Evolutionary conservation across 768 basidiomycete species (phyloP), one percentile per base, ranked within the genome.

Genomic region (Gymnopilus dilepis): DNA sequence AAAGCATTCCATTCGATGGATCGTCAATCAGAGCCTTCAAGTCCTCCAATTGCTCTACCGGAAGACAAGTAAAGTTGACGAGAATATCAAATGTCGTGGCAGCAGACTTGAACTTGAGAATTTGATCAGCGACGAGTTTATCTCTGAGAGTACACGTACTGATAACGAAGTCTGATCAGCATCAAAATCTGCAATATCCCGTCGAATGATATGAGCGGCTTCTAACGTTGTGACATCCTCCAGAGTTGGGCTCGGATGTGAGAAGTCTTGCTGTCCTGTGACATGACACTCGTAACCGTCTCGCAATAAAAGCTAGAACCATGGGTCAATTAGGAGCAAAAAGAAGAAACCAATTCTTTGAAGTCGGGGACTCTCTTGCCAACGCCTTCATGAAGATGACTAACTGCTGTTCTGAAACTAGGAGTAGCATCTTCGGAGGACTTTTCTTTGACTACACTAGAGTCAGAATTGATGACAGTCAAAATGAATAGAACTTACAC

Each of bases 31-130:
- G n/a, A n/a, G 31, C 24, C 6, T 48, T 38, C 41, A 62, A 26
- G 19, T 65, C 51, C 37, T 62, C 53, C n/a, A 65, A 43, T 24
- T n/a, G 56, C 17, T 9, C 7, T 7, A 13, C 42, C 2, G 61
- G 52, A 43, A 65, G 57, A 42, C 57, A 43, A 22, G 64, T 60
- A 17, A 59, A 62, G 34, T 65, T 62, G 0, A 24, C 30, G 5
- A 65, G 30, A 19, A 65, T 62, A 48, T 62, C 61, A 40, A 62
- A 62, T 12, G 64, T 56, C 11, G 57, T 45, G 0, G 48, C 24
- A 42, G 64, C 61, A 12, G 64, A 65, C 45, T 59, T 59, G 26
- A 50, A 59, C 64, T n/a, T 65, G 45, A 48, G 24, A 48, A 50
- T 21, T 2, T 33, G 40, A 9, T 13, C 6, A 34, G 58, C 33